These are phyloP conservation scores for Phytophthora hibernalis DNA, from an alignment of 352 stramenopile species.

Conservation along the genomic window DNA sequence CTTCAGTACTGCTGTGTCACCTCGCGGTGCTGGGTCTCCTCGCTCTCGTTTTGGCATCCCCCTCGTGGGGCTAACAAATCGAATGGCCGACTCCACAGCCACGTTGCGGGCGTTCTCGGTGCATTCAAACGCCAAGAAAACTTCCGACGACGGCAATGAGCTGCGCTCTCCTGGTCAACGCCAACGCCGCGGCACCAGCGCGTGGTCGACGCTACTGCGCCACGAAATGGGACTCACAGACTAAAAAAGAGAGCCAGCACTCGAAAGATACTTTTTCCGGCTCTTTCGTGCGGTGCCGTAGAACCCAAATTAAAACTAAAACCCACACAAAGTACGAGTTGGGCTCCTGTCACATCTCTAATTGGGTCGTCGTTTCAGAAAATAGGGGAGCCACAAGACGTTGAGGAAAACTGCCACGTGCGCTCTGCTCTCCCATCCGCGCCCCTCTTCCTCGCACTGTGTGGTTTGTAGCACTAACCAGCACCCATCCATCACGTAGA, in stretches of 20 bases:
- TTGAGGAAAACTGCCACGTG: conserved; percentile 40
- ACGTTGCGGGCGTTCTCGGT: conserved; percentile 44
- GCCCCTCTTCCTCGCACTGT: conserved; percentile 19
- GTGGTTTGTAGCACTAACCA: neutral
- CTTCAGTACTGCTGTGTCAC: conserved; percentile 14
- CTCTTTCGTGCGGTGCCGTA: conserved; percentile 7
- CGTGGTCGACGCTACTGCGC: conserved; percentile 53
- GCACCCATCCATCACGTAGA: neutral
- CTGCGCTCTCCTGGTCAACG: conserved; percentile 19
- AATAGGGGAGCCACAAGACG: conserved; percentile 4
- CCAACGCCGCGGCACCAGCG: conserved; percentile 33
- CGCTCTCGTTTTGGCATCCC: conserved; percentile 23
- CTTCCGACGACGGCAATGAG: conserved; percentile 13
- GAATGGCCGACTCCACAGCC: conserved; percentile 25
- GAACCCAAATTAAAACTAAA: conserved; percentile 15
- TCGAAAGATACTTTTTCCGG: conserved; percentile 35
- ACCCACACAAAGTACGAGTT: conserved; percentile 1
- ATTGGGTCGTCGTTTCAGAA: conserved; percentile 23
- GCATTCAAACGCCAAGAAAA: conserved; percentile 26
- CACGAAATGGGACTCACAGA: conserved; percentile 33
- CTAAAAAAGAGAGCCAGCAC: conserved; percentile 11
- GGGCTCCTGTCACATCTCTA: neutral
- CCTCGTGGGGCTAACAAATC: conserved; percentile 14
- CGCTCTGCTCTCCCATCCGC: conserved; percentile 30
- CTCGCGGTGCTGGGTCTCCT: conserved; percentile 10